Evolutionary conservation across 2,329 filamentous ascomycete genomes (phyloP).

Genomic region (Phyllosticta paracitricarpa): DNA sequence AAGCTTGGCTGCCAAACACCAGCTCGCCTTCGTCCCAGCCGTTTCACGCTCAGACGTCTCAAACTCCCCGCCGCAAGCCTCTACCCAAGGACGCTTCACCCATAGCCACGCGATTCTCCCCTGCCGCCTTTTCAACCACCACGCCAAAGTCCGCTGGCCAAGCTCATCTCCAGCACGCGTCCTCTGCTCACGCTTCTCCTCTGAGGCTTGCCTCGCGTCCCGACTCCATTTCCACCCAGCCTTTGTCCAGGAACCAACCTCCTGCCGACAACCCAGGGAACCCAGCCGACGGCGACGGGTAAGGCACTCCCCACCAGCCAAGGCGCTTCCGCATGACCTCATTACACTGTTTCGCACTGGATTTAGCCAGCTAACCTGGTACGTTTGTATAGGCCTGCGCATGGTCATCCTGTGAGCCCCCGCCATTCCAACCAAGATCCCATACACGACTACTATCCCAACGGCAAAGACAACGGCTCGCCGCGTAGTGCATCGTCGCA

Average conservation of each 20-base stretch:
- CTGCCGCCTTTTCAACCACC: conserved; percentile 29
- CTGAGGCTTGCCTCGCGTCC: conserved; percentile 19
- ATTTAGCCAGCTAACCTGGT: not conserved
- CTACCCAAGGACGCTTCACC: conserved; percentile 42
- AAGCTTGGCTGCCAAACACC: conserved; percentile 30
- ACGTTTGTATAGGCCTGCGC: not conserved
- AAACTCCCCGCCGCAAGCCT: conserved; percentile 42
- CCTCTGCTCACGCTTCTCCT: conserved; percentile 23
- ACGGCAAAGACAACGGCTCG: conserved; percentile 13
- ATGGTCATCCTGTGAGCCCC: not conserved
- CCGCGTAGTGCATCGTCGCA: conserved; percentile 9
- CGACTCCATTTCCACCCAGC: conserved; percentile 21
- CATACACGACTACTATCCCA: conserved; percentile 13
- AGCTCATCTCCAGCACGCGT: conserved; percentile 14
- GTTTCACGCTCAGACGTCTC: conserved; percentile 33
- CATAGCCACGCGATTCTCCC: conserved; percentile 33
- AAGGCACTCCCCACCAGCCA: conserved; percentile 21
- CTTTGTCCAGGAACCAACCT: conserved; percentile 11
- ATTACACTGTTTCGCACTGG: not conserved
- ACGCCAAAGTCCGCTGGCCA: conserved; percentile 24
- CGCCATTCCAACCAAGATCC: conserved; percentile 6
- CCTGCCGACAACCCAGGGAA: not conserved
- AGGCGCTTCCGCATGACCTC: not conserved
- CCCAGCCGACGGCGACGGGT: not conserved
- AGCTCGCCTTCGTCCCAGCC: conserved; percentile 34